Percentiles rank a stretch among this genome's conserved stretches.
These are phyloP conservation scores for Carex pumila DNA, from an alignment of 176 grass and related monocot genomes.

Conservation along the genomic window DNA sequence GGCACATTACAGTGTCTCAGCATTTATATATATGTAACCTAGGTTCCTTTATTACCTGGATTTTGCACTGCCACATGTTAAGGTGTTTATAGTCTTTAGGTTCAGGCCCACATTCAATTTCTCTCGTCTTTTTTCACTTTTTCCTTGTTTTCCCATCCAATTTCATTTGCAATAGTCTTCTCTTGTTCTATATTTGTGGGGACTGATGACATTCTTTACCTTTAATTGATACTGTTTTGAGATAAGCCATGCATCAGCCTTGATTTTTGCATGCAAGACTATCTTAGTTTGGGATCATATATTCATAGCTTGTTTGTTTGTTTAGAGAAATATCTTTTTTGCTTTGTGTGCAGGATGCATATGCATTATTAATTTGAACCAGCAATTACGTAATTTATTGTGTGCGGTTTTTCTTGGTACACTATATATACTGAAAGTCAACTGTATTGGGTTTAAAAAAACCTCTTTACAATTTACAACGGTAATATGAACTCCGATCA, in stretches of 20 bases:
- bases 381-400: not conserved
- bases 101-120: slow-evolving; percentile 8
- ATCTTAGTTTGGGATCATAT: not conserved
- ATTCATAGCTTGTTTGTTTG: not conserved
- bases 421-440: slow-evolving; percentile 22
- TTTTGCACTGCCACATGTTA: slow-evolving; percentile 5
- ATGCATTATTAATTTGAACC: not conserved
- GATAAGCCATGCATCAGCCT: not conserved
- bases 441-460: not conserved
- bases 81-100: not conserved
- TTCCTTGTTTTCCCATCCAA: not conserved
- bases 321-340: too few species aligned
- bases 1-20: not conserved
- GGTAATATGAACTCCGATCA: slow-evolving; percentile 19
- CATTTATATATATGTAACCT: not conserved
- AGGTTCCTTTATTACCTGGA: slow-evolving; percentile 11
- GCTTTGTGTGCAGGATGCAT: not conserved
- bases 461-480: not conserved
- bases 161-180: slow-evolving; percentile 13
- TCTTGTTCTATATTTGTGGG: not conserved
- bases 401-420: slow-evolving; percentile 13
- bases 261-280: not conserved
- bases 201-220: not conserved
- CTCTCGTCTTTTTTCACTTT: slow-evolving; percentile 1
- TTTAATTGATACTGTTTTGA: not conserved